These are phyloP conservation scores for Metschnikowia noctiluminum DNA, from an alignment of 805 yeast genomes.

Conservation along the genomic window DNA sequence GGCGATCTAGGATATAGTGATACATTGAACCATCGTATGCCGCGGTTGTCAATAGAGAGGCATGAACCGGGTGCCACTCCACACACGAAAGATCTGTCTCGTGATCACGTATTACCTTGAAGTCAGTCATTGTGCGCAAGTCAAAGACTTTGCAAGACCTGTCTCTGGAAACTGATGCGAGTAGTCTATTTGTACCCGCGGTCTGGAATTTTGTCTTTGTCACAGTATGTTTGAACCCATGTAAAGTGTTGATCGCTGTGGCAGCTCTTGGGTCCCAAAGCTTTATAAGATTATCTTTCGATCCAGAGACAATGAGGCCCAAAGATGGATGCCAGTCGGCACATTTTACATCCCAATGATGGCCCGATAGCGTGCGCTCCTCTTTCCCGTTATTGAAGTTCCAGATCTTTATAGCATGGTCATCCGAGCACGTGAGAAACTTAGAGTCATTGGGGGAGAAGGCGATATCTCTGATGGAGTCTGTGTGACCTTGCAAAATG, in stretches of 20 bases:
- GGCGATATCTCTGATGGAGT: slow-evolving; percentile 80
- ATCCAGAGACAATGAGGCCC: slow-evolving; percentile 87
- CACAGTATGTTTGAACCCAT: slow-evolving; percentile 94
- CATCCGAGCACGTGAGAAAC: slow-evolving; percentile 94
- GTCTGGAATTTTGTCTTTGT: slow-evolving; percentile 83
- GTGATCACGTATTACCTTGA: slow-evolving; percentile 68
- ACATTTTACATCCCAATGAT: slow-evolving; percentile 98
- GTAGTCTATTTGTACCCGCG: slow-evolving; percentile 61
- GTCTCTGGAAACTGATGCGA: slow-evolving; percentile 88
- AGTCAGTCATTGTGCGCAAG: slow-evolving; percentile 76
- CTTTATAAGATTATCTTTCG: slow-evolving; percentile 90
- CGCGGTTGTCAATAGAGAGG: slow-evolving; percentile 76
- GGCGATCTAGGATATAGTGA: slow-evolving; percentile 65
- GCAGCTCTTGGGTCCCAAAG: slow-evolving; percentile 94
- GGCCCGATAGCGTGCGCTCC: slow-evolving; percentile 80
- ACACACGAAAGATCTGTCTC: slow-evolving; percentile 83
- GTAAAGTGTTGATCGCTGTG: slow-evolving; percentile 70
- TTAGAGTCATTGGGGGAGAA: slow-evolving; percentile 89
- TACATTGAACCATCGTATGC: slow-evolving; percentile 85
- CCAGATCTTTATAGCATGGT: slow-evolving; percentile 87
- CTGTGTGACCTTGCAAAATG: slow-evolving; percentile 67
- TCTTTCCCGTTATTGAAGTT: slow-evolving; percentile 85
- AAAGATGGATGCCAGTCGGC: slow-evolving; percentile 94
- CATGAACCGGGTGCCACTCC: slow-evolving; percentile 91
- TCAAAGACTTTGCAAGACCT: slow-evolving; percentile 86